A percentile compares a stretch with the other conserved stretches of the same genome.
phyloP scores from a whole-genome alignment of 495 filamentous ascomycete genomes.

The Aspergillus sclerotiicarbonarius region DNA sequence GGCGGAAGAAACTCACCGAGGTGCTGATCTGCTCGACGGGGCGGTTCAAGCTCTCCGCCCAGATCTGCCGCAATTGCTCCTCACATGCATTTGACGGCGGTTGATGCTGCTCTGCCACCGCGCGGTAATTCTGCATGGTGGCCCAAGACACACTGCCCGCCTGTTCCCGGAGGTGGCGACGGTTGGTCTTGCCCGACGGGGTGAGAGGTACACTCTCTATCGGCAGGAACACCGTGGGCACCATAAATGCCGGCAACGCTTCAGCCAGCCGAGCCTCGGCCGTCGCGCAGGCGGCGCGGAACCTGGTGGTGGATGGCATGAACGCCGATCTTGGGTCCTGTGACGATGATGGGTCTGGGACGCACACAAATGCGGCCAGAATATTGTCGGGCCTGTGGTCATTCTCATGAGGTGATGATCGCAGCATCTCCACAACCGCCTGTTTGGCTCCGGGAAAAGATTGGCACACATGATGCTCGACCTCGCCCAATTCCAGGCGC shows the following conservation, averaged over 20 bases:
- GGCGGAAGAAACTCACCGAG: slow-evolving; percentile 34
- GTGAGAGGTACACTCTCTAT: slow-evolving; percentile 36
- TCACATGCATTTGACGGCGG: slow-evolving; percentile 9
- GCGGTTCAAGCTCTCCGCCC: slow-evolving; percentile 20
- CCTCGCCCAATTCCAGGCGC: slow-evolving; percentile 40
- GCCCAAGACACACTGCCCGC: slow-evolving; percentile 12
- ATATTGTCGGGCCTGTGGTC: not conserved
- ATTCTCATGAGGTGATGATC: slow-evolving; percentile 12
- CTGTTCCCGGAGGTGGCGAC: slow-evolving; percentile 18
- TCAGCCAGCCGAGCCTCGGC: not conserved
- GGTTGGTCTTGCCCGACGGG: slow-evolving; percentile 40
- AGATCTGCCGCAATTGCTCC: slow-evolving; percentile 22
- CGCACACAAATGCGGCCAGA: not conserved
- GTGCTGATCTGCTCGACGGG: slow-evolving; percentile 21
- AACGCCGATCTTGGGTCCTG: not conserved
- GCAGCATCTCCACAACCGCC: slow-evolving; percentile 38
- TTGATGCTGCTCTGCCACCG: not conserved
- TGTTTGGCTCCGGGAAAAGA: slow-evolving; percentile 14
- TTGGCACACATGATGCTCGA: slow-evolving; percentile 30
- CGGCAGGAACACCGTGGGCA: slow-evolving; percentile 36
- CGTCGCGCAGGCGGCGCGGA: not conserved
- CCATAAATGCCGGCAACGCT: slow-evolving; percentile 39
- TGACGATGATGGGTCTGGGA: not conserved
- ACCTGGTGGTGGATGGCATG: not conserved
- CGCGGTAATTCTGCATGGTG: not conserved